These are phyloP conservation scores for Magnusiomyces sp. DNA, from an alignment of 1,139 yeast genomes.

Conservation along the genomic window DNA sequence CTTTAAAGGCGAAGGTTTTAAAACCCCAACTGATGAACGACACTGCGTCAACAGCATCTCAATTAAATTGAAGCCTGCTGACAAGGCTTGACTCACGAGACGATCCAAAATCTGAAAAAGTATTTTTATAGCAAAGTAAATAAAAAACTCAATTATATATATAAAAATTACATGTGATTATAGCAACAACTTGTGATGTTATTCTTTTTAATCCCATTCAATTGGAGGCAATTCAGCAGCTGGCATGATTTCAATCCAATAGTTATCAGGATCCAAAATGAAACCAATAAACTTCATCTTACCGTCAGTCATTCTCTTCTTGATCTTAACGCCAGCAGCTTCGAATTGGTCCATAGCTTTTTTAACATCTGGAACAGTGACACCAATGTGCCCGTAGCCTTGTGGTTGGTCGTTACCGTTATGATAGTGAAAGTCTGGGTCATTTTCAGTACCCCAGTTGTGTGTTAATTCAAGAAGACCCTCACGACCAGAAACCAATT, in stretches of 20 bases:
- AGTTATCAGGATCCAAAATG: constrained; percentile 87
- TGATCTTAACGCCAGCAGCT: constrained; percentile 39
- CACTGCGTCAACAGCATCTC: constrained; percentile 91
- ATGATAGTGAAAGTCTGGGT: constrained; percentile 68
- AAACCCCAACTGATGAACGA: constrained; percentile 82
- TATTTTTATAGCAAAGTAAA: no score
- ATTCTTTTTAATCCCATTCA: background rate
- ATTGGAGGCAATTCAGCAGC: constrained; percentile 23
- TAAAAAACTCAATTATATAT: no score
- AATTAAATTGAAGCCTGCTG: constrained; percentile 59
- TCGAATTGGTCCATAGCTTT: constrained; percentile 47
- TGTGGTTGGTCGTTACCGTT: constrained; percentile 71
- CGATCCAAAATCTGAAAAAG: no score
- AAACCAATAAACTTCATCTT: constrained; percentile 61
- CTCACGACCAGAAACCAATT: constrained; percentile 37
- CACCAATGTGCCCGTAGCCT: constrained; percentile 83
- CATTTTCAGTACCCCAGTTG: constrained; percentile 90
- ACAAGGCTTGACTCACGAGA: no score
- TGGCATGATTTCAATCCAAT: constrained; percentile 67
- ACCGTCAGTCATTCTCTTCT: constrained; percentile 49
- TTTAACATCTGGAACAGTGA: constrained; percentile 60
- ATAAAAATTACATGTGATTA: background rate
- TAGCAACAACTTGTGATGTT: background rate
- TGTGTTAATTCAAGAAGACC: constrained; percentile 82
- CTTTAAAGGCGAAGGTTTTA: constrained; percentile 88